These are phyloP conservation scores for Apophysomyces sp. DNA, from an alignment of 371 early-diverging fungal genomes.

Conservation along the genomic window DNA sequence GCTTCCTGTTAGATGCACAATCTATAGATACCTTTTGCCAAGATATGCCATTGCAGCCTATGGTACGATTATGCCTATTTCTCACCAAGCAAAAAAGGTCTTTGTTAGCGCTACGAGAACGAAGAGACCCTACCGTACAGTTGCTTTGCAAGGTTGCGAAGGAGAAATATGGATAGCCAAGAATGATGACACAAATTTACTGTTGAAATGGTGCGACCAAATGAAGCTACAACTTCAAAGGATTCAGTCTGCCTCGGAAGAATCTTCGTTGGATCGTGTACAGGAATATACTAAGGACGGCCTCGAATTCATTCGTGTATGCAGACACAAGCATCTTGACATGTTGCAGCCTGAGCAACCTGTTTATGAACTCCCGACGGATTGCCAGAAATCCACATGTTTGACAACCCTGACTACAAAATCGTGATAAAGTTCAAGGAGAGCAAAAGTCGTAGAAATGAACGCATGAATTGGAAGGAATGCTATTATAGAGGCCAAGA, in stretches of 20 bases:
- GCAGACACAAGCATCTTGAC: neutral
- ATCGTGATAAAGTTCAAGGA: no score
- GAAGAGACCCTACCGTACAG: neutral
- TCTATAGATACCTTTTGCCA: neutral
- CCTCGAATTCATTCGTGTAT: neutral
- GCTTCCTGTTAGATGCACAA: neutral
- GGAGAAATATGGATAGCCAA: neutral
- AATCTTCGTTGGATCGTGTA: neutral
- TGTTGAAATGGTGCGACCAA: neutral
- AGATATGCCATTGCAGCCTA: neutral
- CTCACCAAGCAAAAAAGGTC: slow-evolving; percentile 4
- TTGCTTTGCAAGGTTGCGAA: neutral
- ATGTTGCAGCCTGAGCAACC: neutral
- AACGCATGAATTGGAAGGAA: no score
- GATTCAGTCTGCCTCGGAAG: neutral
- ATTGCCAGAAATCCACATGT: neutral
- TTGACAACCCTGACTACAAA: no score
- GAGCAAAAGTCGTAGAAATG: no score
- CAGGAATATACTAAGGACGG: neutral
- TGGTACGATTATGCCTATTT: neutral
- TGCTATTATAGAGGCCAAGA: no score
- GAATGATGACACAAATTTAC: neutral
- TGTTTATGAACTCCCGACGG: neutral
- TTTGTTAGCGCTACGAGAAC: neutral
- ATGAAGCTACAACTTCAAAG: neutral